A percentile compares a stretch with the other conserved stretches of the same genome.
These are phyloP conservation scores for Oryza punctata DNA, from an alignment of 176 grass and related monocot genomes.

Conservation along the genomic window DNA sequence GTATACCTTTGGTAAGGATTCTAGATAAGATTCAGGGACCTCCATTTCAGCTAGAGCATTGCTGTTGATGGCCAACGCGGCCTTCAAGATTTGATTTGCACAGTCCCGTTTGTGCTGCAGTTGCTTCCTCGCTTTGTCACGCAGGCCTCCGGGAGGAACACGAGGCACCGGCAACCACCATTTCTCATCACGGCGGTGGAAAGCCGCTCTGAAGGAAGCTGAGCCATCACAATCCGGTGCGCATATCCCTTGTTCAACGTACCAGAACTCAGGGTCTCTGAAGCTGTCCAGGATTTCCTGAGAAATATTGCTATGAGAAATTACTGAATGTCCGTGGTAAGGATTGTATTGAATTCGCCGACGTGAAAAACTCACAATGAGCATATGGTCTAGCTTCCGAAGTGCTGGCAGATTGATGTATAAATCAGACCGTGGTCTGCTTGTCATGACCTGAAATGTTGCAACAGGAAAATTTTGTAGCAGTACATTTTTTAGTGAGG, in stretches of 20 bases:
- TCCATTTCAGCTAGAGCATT: slow-evolving; percentile 72
- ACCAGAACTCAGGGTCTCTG: slow-evolving; percentile 88
- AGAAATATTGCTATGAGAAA: neutral
- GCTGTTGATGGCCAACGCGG: slow-evolving; percentile 78
- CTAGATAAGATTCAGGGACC: slow-evolving; percentile 58
- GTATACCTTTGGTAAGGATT: slow-evolving; percentile 70
- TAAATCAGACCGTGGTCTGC: slow-evolving; percentile 76
- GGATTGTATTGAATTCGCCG: neutral
- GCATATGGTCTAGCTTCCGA: slow-evolving; percentile 92
- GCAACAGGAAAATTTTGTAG: neutral
- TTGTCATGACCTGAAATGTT: slow-evolving; percentile 82
- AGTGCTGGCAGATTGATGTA: slow-evolving; percentile 90
- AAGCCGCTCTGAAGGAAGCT: slow-evolving; percentile 53
- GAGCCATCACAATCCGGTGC: slow-evolving; percentile 80
- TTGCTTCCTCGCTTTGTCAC: slow-evolving; percentile 50
- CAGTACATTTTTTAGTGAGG: neutral
- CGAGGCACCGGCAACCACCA: slow-evolving; percentile 77
- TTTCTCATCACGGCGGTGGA: slow-evolving; percentile 65
- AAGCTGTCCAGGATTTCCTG: slow-evolving; percentile 93
- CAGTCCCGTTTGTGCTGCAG: slow-evolving; percentile 66
- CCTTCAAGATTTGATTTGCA: slow-evolving; percentile 71
- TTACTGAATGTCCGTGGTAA: neutral
- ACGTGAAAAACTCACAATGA: slow-evolving; percentile 64
- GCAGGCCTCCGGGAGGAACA: slow-evolving; percentile 51
- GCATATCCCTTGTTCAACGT: slow-evolving; percentile 93